phyloP scores from a whole-genome alignment of 495 filamentous ascomycete species.

The Podospora tetraspora region DNA sequence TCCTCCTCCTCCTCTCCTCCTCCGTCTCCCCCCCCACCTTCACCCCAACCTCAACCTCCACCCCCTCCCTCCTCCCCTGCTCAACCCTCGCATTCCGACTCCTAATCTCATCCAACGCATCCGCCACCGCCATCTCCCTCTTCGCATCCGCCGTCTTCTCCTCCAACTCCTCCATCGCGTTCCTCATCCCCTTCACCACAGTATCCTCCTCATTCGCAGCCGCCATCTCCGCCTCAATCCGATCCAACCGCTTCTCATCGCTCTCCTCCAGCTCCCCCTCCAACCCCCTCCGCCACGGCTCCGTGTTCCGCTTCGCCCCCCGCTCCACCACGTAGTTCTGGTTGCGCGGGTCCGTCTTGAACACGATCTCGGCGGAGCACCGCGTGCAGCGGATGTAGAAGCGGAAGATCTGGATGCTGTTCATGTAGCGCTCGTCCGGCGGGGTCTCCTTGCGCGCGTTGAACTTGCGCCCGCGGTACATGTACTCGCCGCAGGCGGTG shows the following conservation, averaged over 20 bases:
- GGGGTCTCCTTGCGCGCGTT: conserved; percentile 92
- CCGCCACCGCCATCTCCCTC: conserved; percentile 93
- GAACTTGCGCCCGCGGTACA: conserved; percentile 95
- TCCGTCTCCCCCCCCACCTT: conserved; percentile 39
- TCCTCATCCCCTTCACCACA: conserved; percentile 57
- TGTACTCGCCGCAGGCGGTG: conserved; percentile 86
- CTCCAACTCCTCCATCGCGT: conserved; percentile 86
- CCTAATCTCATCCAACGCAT: conserved; percentile 92
- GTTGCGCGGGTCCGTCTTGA: conserved; percentile 90
- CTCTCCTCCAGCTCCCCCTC: conserved; percentile 57
- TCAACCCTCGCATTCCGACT: conserved; percentile 84
- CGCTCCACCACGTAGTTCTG: conserved; percentile 72
- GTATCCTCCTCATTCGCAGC: conserved; percentile 49
- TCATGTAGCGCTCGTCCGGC: conserved; percentile 80
- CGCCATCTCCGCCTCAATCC: conserved; percentile 68
- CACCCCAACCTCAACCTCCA: conserved; percentile 43
- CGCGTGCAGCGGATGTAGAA: conserved; percentile 96
- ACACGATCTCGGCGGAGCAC: conserved; percentile 85
- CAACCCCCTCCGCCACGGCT: conserved; percentile 72
- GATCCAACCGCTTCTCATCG: conserved; percentile 80
- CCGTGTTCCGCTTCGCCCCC: conserved; percentile 89
- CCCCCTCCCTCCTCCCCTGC: conserved; percentile 57
- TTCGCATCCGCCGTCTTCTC: conserved; percentile 86
- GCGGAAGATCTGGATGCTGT: conserved; percentile 73
- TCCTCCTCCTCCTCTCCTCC: conserved; percentile 44